phyloP scores from a whole-genome alignment of 257 asterid species.

The Marsdenia floribunda region DNA sequence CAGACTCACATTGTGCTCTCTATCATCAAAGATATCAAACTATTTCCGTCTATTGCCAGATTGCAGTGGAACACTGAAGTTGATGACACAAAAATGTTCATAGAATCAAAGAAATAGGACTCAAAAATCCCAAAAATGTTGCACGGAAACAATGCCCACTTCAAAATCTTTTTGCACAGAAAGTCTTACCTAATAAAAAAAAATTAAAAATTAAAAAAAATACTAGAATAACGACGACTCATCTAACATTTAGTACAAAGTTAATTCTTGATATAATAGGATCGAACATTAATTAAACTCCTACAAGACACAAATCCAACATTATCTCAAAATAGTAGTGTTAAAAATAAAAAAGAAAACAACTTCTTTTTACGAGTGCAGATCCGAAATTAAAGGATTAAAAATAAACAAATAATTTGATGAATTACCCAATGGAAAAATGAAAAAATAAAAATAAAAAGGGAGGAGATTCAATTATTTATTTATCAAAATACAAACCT shows the following conservation, averaged over 20 bases:
- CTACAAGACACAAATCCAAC: background rate
- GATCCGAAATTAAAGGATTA: background rate
- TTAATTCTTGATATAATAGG: background rate
- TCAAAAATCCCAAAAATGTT: background rate
- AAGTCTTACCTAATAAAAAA: background rate
- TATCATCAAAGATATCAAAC: background rate
- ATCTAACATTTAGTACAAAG: background rate
- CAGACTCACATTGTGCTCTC: background rate
- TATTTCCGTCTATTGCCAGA: background rate
- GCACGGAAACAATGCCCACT: background rate
- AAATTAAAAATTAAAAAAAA: background rate
- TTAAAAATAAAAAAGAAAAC: background rate
- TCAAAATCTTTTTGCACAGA: background rate
- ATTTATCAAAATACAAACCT: slow-evolving; percentile 34
- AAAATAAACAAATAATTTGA: background rate
- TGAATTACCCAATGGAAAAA: background rate
- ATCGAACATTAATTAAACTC: background rate
- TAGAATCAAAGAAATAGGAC: background rate
- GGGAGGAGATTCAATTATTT: background rate
- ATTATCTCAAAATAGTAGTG: background rate
- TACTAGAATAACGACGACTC: background rate
- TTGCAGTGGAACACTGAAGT: background rate
- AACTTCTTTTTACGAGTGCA: background rate
- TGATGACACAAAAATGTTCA: background rate
- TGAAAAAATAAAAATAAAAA: background rate